phyloP scores from a whole-genome alignment of 1,284 basidiomycete genomes.

The Moesziomyces sp. region DNA sequence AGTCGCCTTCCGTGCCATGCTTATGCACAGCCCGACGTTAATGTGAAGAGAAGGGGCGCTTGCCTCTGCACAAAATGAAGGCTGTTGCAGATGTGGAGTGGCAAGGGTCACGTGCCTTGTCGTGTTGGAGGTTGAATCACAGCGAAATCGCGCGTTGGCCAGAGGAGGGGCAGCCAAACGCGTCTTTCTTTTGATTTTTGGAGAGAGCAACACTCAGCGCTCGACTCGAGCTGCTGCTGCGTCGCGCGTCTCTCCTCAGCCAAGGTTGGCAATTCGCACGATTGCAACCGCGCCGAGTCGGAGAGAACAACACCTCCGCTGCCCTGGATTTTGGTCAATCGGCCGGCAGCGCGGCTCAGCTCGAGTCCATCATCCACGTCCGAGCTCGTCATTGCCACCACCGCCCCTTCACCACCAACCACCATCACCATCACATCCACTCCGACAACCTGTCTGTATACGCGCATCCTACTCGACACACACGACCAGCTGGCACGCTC shows the following conservation, averaged over 20 bases:
- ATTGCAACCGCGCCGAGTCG: not conserved
- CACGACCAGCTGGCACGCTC: not conserved
- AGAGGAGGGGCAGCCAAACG: conserved; percentile 26
- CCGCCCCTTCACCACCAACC: not conserved
- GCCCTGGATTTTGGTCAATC: not conserved
- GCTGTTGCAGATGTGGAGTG: conserved; percentile 16
- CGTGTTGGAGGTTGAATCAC: conserved; percentile 7
- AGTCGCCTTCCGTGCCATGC: not conserved
- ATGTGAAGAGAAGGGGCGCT: no score
- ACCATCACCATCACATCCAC: not conserved
- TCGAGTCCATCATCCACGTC: not conserved
- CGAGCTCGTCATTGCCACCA: no score
- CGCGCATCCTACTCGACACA: not conserved
- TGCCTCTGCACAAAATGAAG: not conserved
- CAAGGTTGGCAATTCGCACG: not conserved
- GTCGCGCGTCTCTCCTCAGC: not conserved
- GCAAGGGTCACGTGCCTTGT: conserved; percentile 24
- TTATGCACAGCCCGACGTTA: not conserved
- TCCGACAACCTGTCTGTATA: not conserved
- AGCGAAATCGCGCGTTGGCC: conserved; percentile 10
- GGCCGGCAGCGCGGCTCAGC: not conserved
- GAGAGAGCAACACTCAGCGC: conserved; percentile 30
- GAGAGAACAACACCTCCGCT: not conserved
- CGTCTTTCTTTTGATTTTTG: conserved; percentile 9
- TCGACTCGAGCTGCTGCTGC: not conserved